These are phyloP conservation scores for Phytophthora cactorum DNA, from an alignment of 352 stramenopile species.

Conservation along the genomic window DNA sequence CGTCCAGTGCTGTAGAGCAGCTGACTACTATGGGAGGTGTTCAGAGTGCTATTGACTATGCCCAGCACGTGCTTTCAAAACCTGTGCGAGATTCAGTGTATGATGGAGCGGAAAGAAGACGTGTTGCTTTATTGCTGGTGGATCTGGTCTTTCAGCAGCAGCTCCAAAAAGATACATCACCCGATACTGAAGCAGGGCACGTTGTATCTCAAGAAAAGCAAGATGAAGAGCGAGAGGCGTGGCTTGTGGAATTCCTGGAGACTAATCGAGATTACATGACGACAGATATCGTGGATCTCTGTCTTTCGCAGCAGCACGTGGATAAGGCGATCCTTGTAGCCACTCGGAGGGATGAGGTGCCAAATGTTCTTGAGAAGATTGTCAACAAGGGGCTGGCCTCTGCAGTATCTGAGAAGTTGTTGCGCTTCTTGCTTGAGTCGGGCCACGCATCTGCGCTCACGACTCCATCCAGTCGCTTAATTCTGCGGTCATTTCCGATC, in stretches of 20 bases:
- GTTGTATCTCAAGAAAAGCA: slow-evolving; percentile 24
- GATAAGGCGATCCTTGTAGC: slow-evolving; percentile 75
- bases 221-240: slow-evolving; percentile 46
- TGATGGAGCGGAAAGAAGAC: slow-evolving; percentile 48
- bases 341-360: slow-evolving; percentile 50
- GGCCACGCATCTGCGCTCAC: slow-evolving; percentile 51
- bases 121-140: slow-evolving; percentile 59
- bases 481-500: slow-evolving; percentile 59
- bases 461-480: slow-evolving; percentile 46
- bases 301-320: slow-evolving; percentile 69
- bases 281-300: slow-evolving; percentile 66
- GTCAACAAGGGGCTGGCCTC: slow-evolving; percentile 47
- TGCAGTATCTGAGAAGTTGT: slow-evolving; percentile 44
- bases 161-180: slow-evolving; percentile 37
- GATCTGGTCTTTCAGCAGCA: slow-evolving; percentile 72
- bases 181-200: slow-evolving; percentile 14
- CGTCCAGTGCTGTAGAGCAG: slow-evolving; percentile 73
- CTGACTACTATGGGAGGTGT: slow-evolving; percentile 62
- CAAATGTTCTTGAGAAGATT: slow-evolving; percentile 62
- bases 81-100: slow-evolving; percentile 38
- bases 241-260: slow-evolving; percentile 63
- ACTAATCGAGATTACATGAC: slow-evolving; percentile 69
- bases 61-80: slow-evolving; percentile 57
- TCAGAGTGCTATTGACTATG: slow-evolving; percentile 66
- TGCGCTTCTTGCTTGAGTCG: slow-evolving; percentile 48